Evolutionary conservation across 2,329 filamentous ascomycete species (phyloP).

Genomic region (Nectriaceae sp.): DNA sequence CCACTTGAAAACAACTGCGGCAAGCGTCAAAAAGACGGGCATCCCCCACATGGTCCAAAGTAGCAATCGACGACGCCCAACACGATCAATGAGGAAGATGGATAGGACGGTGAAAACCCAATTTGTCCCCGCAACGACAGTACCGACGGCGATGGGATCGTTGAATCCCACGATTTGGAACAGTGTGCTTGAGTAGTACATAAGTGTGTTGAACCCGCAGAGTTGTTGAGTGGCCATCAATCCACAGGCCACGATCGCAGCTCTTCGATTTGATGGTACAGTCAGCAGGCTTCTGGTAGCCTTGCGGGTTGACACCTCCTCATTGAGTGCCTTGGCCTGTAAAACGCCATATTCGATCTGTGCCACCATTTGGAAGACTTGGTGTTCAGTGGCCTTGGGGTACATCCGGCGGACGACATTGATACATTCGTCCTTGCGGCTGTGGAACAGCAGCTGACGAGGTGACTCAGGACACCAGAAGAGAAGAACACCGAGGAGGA

Average conservation of each 20-base stretch:
- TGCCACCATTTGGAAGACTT: constrained; percentile 30
- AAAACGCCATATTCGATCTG: constrained; percentile 14
- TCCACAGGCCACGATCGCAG: constrained; percentile 43
- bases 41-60: constrained; percentile 22
- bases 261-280: constrained; percentile 38
- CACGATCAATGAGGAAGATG: constrained; percentile 19
- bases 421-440: constrained; percentile 35
- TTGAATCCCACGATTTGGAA: constrained; percentile 27
- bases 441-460: constrained; percentile 23
- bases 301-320: constrained; percentile 16
- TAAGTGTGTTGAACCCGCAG: constrained; percentile 25
- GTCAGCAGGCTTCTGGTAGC: constrained; percentile 33
- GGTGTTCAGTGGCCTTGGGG: constrained; percentile 17
- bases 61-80: constrained; percentile 14
- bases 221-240: constrained; percentile 43
- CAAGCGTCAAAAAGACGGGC: constrained; percentile 15
- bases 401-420: constrained; percentile 18
- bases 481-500: constrained; percentile 17
- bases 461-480: constrained; percentile 22
- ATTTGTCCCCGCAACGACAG: constrained; percentile 28
- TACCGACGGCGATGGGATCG: constrained; percentile 45
- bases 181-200: constrained; percentile 24
- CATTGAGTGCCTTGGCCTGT: constrained; percentile 16
- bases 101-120: constrained; percentile 19
- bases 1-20: constrained; percentile 11